Evolutionary conservation across 352 stramenopile genomes (phyloP).

Genomic region (Pythium aristosporum): DNA sequence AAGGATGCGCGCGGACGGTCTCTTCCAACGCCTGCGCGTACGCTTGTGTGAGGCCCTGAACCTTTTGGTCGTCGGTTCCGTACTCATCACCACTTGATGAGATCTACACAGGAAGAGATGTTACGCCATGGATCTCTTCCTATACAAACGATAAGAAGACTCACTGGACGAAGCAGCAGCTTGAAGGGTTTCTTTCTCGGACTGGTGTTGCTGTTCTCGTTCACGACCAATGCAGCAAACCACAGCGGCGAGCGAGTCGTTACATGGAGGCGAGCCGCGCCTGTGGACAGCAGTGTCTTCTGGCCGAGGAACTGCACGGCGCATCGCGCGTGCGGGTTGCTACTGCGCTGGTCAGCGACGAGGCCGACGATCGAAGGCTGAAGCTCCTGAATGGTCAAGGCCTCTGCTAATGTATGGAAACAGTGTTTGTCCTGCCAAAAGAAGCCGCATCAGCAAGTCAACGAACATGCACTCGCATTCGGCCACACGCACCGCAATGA

Average conservation of each 20-base stretch:
- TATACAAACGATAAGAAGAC: background rate
- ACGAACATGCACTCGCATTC: background rate
- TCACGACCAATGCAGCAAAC: conserved; percentile 49
- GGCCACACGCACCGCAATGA: conserved; percentile 41
- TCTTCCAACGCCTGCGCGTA: conserved; percentile 43
- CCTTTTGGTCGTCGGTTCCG: background rate
- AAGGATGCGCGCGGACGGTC: conserved; percentile 30
- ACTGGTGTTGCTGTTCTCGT: conserved; percentile 14
- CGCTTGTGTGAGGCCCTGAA: conserved; percentile 31
- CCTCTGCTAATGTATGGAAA: conserved; percentile 36
- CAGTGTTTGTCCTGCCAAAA: conserved; percentile 51
- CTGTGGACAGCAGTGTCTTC: conserved; percentile 37
- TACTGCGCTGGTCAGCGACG: conserved; percentile 49
- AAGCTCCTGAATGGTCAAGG: conserved; percentile 14
- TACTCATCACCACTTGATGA: background rate
- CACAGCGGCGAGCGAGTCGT: conserved; percentile 35
- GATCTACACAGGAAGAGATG: background rate
- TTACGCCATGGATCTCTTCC: background rate
- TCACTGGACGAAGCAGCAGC: conserved; percentile 38
- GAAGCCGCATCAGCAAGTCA: background rate
- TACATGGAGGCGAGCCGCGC: conserved; percentile 40
- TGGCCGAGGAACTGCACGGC: conserved; percentile 46
- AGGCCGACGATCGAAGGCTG: conserved; percentile 42
- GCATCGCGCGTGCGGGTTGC: conserved; percentile 17
- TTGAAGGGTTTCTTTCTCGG: conserved; percentile 33